Percentiles rank a stretch among this genome's conserved stretches.
phyloP scores from a whole-genome alignment of 2,329 filamentous ascomycete species.

The Botrytis byssoidea region DNA sequence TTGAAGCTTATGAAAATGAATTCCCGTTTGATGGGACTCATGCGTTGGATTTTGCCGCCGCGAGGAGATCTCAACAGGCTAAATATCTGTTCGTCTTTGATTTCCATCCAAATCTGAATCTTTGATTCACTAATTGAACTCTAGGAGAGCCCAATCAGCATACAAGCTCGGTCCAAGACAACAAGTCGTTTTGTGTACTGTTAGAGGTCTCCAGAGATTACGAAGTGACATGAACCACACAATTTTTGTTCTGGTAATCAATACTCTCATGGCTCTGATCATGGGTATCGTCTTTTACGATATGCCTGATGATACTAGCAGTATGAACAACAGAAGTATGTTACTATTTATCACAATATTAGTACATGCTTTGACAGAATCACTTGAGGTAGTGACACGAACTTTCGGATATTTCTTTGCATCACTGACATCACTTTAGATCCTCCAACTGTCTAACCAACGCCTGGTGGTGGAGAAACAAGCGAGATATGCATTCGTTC shows the following conservation, averaged over 20 bases:
- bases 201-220: constrained; percentile 76
- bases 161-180: constrained; percentile 76
- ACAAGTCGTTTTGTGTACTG: constrained; percentile 79
- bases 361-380: constrained; percentile 62
- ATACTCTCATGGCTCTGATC: constrained; percentile 56
- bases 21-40: constrained; percentile 48
- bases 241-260: constrained; percentile 45
- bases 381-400: constrained; percentile 47
- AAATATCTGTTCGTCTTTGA: constrained; percentile 25
- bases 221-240: constrained; percentile 70
- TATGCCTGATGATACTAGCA: constrained; percentile 50
- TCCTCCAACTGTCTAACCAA: constrained; percentile 76
- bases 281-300: constrained; percentile 64
- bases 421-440: constrained; percentile 45
- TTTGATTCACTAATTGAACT: not conserved
- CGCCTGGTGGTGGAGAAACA: constrained; percentile 92
- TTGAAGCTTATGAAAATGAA: constrained; percentile 31
- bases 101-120: not conserved
- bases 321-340: constrained; percentile 61
- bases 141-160: constrained; percentile 63
- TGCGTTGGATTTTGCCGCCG: constrained; percentile 43
- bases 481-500: constrained; percentile 80
- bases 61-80: constrained; percentile 39
- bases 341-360: constrained; percentile 67
- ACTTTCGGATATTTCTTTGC: not conserved